These are phyloP conservation scores for Cercospora zeae-maydis DNA, from an alignment of 2,329 filamentous ascomycete species.

Conservation along the genomic window DNA sequence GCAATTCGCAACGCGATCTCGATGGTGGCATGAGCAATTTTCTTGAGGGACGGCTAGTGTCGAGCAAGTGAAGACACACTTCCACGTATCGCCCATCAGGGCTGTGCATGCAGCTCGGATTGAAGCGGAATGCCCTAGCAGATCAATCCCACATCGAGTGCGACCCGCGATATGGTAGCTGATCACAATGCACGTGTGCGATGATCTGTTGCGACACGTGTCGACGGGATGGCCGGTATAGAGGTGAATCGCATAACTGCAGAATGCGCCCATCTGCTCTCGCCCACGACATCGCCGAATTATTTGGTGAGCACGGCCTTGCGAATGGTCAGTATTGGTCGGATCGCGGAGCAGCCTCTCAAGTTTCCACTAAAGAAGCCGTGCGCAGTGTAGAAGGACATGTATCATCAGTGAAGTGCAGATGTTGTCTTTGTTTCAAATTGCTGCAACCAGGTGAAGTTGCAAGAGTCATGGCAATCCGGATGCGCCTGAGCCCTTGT, in stretches of 20 bases:
- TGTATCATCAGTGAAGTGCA: neutral
- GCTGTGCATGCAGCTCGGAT: neutral
- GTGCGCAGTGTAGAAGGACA: neutral
- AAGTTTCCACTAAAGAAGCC: neutral
- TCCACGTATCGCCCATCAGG: neutral
- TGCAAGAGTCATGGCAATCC: constrained; percentile 6
- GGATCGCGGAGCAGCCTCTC: neutral
- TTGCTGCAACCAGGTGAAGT: constrained; percentile 9
- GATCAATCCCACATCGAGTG: neutral
- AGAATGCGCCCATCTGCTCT: neutral
- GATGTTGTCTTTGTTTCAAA: neutral
- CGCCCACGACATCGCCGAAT: too few relatives aligned
- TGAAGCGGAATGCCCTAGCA: neutral
- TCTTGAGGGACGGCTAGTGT: neutral
- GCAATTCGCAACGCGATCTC: neutral
- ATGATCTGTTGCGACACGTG: neutral
- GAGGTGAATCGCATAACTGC: neutral
- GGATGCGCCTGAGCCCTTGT: neutral
- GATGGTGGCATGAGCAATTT: neutral
- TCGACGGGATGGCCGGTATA: neutral
- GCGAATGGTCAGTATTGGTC: neutral
- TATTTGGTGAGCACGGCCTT: neutral
- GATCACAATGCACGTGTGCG: neutral
- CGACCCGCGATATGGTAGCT: neutral
- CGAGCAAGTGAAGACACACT: neutral